These are phyloP conservation scores for Mrakia gelida DNA, from an alignment of 768 basidiomycete species.

Conservation along the genomic window DNA sequence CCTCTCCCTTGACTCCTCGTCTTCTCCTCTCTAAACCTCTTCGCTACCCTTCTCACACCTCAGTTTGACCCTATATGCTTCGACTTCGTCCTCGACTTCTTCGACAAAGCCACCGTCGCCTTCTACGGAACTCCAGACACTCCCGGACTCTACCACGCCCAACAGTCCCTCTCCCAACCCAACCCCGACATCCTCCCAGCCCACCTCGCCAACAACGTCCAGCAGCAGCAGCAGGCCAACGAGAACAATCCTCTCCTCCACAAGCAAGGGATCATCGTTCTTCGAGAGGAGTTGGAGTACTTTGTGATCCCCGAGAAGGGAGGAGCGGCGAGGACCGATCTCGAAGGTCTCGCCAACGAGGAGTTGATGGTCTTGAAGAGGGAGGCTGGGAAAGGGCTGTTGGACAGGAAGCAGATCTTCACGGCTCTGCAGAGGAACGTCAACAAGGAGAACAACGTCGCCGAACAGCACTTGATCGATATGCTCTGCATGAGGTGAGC, in stretches of 20 bases:
- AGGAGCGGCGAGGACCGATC: conserved; percentile 49
- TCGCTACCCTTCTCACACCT: neutral
- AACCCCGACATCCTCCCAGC: conserved; percentile 40
- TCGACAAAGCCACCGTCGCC: conserved; percentile 73
- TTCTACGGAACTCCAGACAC: conserved; percentile 79
- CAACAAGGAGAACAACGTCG: conserved; percentile 97
- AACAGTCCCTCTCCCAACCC: conserved; percentile 52
- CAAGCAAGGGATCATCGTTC: conserved; percentile 97
- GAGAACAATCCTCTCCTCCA: conserved; percentile 81
- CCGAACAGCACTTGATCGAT: conserved; percentile 98
- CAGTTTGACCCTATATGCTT: conserved; percentile 98
- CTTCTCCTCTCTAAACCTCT: neutral
- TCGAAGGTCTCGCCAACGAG: conserved; percentile 73
- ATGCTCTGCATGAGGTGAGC: conserved; percentile 98
- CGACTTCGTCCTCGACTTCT: conserved; percentile 87
- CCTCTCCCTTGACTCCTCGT: neutral
- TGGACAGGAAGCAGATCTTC: conserved; percentile 88
- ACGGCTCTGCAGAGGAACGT: conserved; percentile 97
- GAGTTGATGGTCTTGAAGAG: conserved; percentile 74
- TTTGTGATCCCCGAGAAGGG: conserved; percentile 86
- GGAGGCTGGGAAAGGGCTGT: conserved; percentile 77
- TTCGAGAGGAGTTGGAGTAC: conserved; percentile 96
- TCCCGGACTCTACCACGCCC: conserved; percentile 58
- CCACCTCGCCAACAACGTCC: conserved; percentile 18
- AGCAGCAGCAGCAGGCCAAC: conserved; percentile 49